Conservation (phyloP, 1,284 basidiomycete genomes). For the Malassezia japonica region DNA sequence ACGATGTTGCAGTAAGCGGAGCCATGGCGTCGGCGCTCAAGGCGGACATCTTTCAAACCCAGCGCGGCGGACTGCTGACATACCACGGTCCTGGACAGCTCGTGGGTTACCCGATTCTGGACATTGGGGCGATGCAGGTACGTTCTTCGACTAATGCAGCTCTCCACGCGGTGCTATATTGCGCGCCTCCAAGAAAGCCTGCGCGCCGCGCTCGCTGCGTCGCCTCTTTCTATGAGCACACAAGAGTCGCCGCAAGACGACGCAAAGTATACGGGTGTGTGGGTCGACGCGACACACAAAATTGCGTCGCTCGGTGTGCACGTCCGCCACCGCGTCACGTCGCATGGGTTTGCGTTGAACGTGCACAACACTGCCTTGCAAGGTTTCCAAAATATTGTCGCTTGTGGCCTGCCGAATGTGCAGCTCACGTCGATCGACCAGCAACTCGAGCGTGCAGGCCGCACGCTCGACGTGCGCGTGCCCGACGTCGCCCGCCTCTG, state of each 20-base stretch:
- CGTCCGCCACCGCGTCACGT: slow-evolving; percentile 82
- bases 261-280: slow-evolving; percentile 36
- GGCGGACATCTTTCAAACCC: slow-evolving; percentile 74
- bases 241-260: slow-evolving; percentile 24
- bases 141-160: slow-evolving; percentile 43
- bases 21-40: slow-evolving; percentile 59
- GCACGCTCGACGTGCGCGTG: neutral
- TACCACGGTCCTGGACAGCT: slow-evolving; percentile 97
- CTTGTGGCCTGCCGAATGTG: slow-evolving; percentile 84
- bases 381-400: slow-evolving; percentile 76
- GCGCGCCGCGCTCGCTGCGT: slow-evolving; percentile 55
- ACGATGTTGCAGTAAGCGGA: slow-evolving; percentile 60
- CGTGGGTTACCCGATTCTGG: slow-evolving; percentile 86
- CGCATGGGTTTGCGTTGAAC: slow-evolving; percentile 91
- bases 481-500: neutral
- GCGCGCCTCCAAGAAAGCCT: slow-evolving; percentile 60
- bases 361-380: slow-evolving; percentile 64
- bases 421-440: slow-evolving; percentile 55
- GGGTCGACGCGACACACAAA: slow-evolving; percentile 55
- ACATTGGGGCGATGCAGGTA: slow-evolving; percentile 59
- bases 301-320: slow-evolving; percentile 93
- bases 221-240: slow-evolving; percentile 48
- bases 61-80: slow-evolving; percentile 83
- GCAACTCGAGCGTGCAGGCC: neutral
- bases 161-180: slow-evolving; percentile 61